Base-by-base conservation (phyloP, 1,139 yeast species). In the Debaryomyces coudertii region DNA sequence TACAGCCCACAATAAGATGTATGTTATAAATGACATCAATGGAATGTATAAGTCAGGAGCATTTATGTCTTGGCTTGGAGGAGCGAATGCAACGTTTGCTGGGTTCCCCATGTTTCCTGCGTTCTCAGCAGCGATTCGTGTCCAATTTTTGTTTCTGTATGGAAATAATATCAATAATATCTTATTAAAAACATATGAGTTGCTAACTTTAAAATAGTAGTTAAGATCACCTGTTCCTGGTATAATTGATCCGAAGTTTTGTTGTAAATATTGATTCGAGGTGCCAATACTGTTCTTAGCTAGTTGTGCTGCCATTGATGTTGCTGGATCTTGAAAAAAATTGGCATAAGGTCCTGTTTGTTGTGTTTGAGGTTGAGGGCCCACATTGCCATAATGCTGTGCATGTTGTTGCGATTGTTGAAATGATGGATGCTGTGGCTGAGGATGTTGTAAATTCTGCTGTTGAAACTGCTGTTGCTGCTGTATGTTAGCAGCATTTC, bases 31-130 rank as follows among this genome's bases (percentile, higher is more conserved):
- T 2, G 97, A 89, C 97, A 92, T 90, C 53, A 88, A 69, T 4
- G 99, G 99, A 47, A 95, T 89, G 65, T 95, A 95, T 74, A 93
- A 80, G 65, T 95, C 99, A 2, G 99, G 99, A 0, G 98, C 95
- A 62, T 95, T 95, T 50, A 87, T 76, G 63, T 95, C 99, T 51
- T 83, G 87, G 30, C 79, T 65, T 8, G 97, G 96, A 4, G 87
- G 83, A 1, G 88, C 86, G 62, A 76, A 89, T 12, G 76, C 68
- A 36, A 80, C 83, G 66, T 65, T 35, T 23, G 46, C 44, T 43
- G 44, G 49, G 12, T 50, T 43, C 1, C 63, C 64, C 9, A 71
- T 64, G 15, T 12, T 28, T 6, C 39, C 44, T 6, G 30, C 23
- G 43, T 53, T 55, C 30, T 48, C 54, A 29, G 47, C 50, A 58